A percentile compares a stretch with the other conserved stretches of the same genome.
phyloP scores from a whole-genome alignment of 2,329 filamentous ascomycete genomes.

The Cryphonectria naterciae region DNA sequence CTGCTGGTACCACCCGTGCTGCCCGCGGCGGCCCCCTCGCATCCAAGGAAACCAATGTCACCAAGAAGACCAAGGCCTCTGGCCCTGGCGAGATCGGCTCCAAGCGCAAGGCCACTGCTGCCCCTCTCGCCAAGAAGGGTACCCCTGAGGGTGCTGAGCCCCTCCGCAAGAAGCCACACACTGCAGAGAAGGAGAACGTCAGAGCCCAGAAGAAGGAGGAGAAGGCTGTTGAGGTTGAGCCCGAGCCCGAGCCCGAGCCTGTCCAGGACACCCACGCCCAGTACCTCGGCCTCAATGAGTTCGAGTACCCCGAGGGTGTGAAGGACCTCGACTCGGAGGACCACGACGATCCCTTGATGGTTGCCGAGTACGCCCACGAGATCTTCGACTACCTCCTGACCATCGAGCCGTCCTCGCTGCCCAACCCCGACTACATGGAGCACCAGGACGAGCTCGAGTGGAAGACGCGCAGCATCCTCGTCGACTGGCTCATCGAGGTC shows the following conservation, averaged over 20 bases:
- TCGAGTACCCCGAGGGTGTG: conserved; percentile 46
- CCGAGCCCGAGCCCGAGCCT: conserved; percentile 35
- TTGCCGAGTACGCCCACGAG: conserved; percentile 93
- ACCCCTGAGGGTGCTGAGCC: conserved; percentile 69
- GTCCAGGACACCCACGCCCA: conserved; percentile 38
- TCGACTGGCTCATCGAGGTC: conserved; percentile 98
- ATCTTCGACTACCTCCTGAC: conserved; percentile 96
- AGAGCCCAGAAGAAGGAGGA: conserved; percentile 43
- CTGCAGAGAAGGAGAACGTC: conserved; percentile 56
- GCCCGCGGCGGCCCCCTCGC: conserved; percentile 49
- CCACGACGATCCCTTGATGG: conserved; percentile 92
- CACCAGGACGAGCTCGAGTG: conserved; percentile 95
- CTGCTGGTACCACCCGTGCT: conserved; percentile 63
- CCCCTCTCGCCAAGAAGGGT: conserved; percentile 64
- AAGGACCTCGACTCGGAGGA: conserved; percentile 84
- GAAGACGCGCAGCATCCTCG: conserved; percentile 96
- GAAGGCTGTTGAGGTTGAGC: conserved; percentile 39
- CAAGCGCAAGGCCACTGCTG: conserved; percentile 68
- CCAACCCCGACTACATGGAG: conserved; percentile 93
- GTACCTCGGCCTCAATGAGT: conserved; percentile 34
- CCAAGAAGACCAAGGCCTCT: conserved; percentile 59
- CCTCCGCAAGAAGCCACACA: conserved; percentile 66
- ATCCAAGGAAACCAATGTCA: conserved; percentile 59
- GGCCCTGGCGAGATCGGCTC: conserved; percentile 29
- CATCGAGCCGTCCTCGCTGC: conserved; percentile 76